Evolutionary conservation across 73 alveolate genomes (phyloP), one percentile per base, ranked within the genome.

Genomic region (Symbiodinium natans): DNA sequence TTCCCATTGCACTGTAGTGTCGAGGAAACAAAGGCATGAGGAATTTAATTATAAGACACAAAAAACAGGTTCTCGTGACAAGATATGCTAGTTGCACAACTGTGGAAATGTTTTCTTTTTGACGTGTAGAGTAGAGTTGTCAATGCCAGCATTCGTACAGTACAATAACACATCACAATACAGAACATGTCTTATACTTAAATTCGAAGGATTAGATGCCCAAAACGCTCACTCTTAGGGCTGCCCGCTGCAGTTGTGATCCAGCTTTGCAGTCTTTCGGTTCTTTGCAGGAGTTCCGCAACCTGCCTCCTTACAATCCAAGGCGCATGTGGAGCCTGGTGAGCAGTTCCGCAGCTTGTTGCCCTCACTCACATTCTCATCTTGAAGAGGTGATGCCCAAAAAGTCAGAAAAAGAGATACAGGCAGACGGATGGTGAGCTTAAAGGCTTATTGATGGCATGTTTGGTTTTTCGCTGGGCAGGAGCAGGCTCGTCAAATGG

Each of bases 401-500:
- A 29, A 63, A 36, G 33, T 63, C 80, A 23, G 80, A 63, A 29
- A 63, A 29, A 63, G 80, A 63, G 80, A 63, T 63, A 63, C 80
- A 63, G 80, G 80, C 36, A 25, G 34, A 2, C 75, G 29, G 75
- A 25, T 15, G 27, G 36, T 63, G 80, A 27, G 36, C 80, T 63
- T 0, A 25, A 36, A 25, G 5, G 33, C 34, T 17, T 46, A 7
- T 10, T 17, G 19, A 56, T 56, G 17, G 59, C 75, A 0, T 21
- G 7, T 15, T 25, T 63, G 80, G 17, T 63, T 13, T 56, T 27
- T 6, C 1, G 80, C 80, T 29, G 7, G 36, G 89, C 95, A 90
- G 96, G 96, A 90, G 46, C 96, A 90, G 38, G 96, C 96, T 40
- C 96, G 89, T 29, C 96, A 90, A 56, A 90, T 90, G 96, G 96